Evolutionary conservation across 148 eudicot species (phyloP), one percentile per base, ranked within the genome.

Genomic region (Vaccinium corymbosum): DNA sequence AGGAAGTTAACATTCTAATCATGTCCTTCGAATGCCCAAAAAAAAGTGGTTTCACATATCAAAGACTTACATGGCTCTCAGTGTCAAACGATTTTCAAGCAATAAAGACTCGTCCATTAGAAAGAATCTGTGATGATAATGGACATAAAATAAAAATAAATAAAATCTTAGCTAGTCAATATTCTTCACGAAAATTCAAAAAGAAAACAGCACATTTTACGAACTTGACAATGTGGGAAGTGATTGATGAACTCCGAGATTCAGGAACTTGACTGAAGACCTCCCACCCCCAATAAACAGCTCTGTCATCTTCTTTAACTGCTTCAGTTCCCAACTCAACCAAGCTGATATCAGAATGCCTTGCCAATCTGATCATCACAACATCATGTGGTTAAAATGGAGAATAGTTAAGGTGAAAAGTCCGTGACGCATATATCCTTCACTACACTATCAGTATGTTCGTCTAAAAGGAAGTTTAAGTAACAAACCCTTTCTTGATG

Each of bases 11-110:
- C 62, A 80, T 73, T 56, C 84, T 50, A 61, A 29, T 25, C 78
- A 46, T 15, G 71, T 56, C 83, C 50, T 35, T 29, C 29, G 80
- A 50, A 66, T 64, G 51, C 79, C 14, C 17, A 81, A 80, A 72
- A 46, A 56, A 19, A 9, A 59, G 29, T 9, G 22, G 14, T 73
- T 83, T 56, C 52, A 83, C 15, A 83, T 56, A 14, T 79, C 66
- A 85, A 78, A 87, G 70, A 86, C 94, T 86, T 91, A 96, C 98
- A 96, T 94, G 76, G 97, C 98, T 91, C 98, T 92, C 84, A 96
- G 83, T 12, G 91, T 89, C 85, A 89, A 82, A 61, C 92, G 92
- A 84, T 96, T 93, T 74, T 94, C 97, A 62, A 92, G 90, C 91
- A 96, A 91, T 89, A 94, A 94, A 81, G 91, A 74, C 87, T 93